phyloP scores from a whole-genome alignment of 208 protist species.

The Leishmania mexicana region DNA sequence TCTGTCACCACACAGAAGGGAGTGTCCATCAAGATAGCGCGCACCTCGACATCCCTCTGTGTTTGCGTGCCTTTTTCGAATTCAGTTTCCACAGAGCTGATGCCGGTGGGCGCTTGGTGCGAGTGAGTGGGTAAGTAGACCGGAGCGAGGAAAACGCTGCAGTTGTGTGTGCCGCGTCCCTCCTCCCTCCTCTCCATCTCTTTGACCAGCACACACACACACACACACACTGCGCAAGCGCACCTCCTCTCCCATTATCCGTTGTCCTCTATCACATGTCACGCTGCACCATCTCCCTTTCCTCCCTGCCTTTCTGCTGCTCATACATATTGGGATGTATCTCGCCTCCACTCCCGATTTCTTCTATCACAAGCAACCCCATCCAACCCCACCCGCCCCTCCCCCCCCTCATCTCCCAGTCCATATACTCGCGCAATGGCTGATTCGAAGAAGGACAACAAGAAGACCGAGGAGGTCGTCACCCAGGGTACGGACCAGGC shows the following conservation, averaged over 20 bases:
- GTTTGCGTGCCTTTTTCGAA: not conserved
- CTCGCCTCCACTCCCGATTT: not conserved
- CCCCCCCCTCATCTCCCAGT: not conserved
- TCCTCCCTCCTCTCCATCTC: not conserved
- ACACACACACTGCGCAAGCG: not conserved
- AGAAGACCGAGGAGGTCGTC: slow-evolving; percentile 84
- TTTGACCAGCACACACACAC: not conserved
- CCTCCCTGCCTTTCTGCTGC: not conserved
- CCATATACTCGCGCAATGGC: slow-evolving; percentile 36
- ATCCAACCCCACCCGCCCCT: not conserved
- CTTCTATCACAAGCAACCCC: not conserved
- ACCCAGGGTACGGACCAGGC: slow-evolving; percentile 75
- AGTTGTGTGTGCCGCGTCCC: not conserved
- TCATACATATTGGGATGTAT: not conserved
- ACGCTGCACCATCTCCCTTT: not conserved
- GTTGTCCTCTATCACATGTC: not conserved
- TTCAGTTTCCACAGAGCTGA: not conserved
- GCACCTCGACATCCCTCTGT: not conserved
- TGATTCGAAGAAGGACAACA: slow-evolving; percentile 90
- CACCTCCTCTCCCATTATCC: not conserved
- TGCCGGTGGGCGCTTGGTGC: not conserved
- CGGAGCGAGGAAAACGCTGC: not conserved
- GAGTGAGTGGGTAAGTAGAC: not conserved
- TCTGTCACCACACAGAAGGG: too few relatives aligned
- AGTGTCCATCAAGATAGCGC: not conserved